A percentile compares a stretch with the other conserved stretches of the same genome.
phyloP scores from a whole-genome alignment of 1,139 yeast genomes.

The Pichia norvegensis region DNA sequence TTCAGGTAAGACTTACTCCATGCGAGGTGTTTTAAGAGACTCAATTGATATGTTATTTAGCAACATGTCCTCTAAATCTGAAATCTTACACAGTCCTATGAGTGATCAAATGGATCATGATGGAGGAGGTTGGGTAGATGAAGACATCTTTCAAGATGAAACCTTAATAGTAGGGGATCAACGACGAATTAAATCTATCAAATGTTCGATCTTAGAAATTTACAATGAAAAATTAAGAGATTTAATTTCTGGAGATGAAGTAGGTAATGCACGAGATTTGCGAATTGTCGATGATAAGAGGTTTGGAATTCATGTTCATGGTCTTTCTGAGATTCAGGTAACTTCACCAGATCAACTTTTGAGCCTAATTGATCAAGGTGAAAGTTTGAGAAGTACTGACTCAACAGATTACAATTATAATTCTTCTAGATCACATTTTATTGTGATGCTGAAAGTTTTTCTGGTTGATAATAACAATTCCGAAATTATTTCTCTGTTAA shows the following conservation, averaged over 20 bases:
- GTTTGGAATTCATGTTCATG: slow-evolving; percentile 71
- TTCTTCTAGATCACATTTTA: slow-evolving; percentile 81
- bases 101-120: slow-evolving; percentile 10
- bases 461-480: slow-evolving; percentile 4
- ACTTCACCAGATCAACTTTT: slow-evolving; percentile 52
- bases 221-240: slow-evolving; percentile 85
- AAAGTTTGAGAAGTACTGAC: slow-evolving; percentile 67
- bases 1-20: slow-evolving; percentile 86
- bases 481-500: slow-evolving; percentile 55
- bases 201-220: slow-evolving; percentile 60
- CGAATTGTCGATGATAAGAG: slow-evolving; percentile 68
- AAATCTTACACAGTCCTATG: not conserved
- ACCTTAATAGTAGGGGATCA: slow-evolving; percentile 10
- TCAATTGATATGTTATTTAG: slow-evolving; percentile 9
- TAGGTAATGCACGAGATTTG: slow-evolving; percentile 36
- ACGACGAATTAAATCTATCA: slow-evolving; percentile 24
- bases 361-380: slow-evolving; percentile 58
- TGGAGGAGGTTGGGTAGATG: not conserved
- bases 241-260: slow-evolving; percentile 37
- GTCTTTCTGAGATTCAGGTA: slow-evolving; percentile 58
- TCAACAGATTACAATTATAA: slow-evolving; percentile 83
- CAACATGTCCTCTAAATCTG: not conserved
- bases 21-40: slow-evolving; percentile 57
- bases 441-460: slow-evolving; percentile 27
- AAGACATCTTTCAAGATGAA: slow-evolving; percentile 8